Conservation (phyloP, 768 basidiomycete genomes). For the Pholiota microspora region DNA sequence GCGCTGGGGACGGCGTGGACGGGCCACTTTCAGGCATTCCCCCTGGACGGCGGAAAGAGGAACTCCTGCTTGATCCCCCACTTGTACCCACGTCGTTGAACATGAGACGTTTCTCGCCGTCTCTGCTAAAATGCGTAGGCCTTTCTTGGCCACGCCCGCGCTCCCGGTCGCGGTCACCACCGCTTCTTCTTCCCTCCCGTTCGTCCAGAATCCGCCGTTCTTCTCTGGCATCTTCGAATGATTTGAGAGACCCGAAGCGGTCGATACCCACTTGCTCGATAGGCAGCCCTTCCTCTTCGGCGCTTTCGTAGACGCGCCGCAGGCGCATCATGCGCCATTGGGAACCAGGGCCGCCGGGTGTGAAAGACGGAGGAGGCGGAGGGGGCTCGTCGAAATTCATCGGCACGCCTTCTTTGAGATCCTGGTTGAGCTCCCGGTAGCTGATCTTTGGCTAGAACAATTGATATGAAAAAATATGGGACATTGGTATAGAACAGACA, state of each 20-base stretch:
- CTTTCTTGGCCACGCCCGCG: constrained; percentile 32
- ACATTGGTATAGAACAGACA: not conserved
- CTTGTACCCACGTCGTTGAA: constrained; percentile 66
- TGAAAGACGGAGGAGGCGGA: constrained; percentile 44
- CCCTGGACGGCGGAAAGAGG: constrained; percentile 85
- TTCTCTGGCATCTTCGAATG: constrained; percentile 86
- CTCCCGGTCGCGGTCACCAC: constrained; percentile 26
- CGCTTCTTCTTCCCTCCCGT: constrained; percentile 55
- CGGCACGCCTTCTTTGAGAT: constrained; percentile 45
- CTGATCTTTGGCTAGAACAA: constrained; percentile 55
- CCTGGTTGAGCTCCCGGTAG: constrained; percentile 59
- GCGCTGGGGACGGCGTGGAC: constrained; percentile 60
- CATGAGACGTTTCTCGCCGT: constrained; percentile 56
- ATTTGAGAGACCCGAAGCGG: constrained; percentile 80
- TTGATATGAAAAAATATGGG: not conserved
- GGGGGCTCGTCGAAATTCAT: constrained; percentile 38
- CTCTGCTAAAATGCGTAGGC: constrained; percentile 30
- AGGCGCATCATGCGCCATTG: constrained; percentile 99
- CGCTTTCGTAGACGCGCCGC: constrained; percentile 83
- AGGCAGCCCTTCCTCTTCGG: constrained; percentile 74
- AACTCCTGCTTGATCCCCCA: constrained; percentile 72
- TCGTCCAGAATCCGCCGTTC: constrained; percentile 87
- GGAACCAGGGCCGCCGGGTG: constrained; percentile 89
- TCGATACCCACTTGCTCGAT: constrained; percentile 84
- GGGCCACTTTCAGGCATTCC: constrained; percentile 52